Percentiles rank a stretch among this genome's conserved stretches.
Evolutionary conservation across 495 filamentous ascomycete genomes (phyloP).

Genomic region (Penicillium atrosanguineum): DNA sequence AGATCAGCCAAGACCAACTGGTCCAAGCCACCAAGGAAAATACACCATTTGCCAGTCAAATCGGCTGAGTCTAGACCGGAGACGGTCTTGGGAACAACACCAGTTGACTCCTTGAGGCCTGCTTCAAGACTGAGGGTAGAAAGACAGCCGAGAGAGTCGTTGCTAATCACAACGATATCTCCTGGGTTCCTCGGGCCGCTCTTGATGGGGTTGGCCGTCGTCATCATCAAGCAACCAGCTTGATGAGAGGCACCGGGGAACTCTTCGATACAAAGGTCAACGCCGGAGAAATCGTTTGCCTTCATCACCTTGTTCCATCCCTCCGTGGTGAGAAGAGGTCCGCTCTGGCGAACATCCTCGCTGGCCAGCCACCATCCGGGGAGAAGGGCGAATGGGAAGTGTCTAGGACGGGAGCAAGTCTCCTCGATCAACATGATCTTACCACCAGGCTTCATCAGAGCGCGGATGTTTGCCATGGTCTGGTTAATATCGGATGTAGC

Average conservation of each 20-base stretch:
- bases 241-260: constrained; percentile 24
- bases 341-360: constrained; percentile 19
- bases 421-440: constrained; percentile 29
- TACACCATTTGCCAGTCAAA: constrained; percentile 30
- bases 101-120: constrained; percentile 13
- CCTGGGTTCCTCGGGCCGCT: constrained; percentile 14
- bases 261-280: constrained; percentile 25
- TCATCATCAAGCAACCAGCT: constrained; percentile 23
- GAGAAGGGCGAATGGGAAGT: constrained; percentile 28
- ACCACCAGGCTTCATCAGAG: constrained; percentile 35
- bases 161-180: constrained; percentile 22
- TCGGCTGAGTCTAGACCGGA: constrained; percentile 10
- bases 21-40: constrained; percentile 31
- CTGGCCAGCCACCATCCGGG: constrained; percentile 31
- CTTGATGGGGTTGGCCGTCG: constrained; percentile 15
- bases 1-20: constrained; percentile 22
- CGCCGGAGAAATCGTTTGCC: constrained; percentile 21
- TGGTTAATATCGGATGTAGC: constrained; percentile 44
- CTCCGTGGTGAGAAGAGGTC: constrained; percentile 20
- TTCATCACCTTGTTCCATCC: constrained; percentile 26
- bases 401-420: constrained; percentile 15
- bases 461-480: constrained; percentile 45
- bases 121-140: constrained; percentile 12
- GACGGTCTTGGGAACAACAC: constrained; percentile 3
- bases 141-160: constrained; percentile 11